A percentile compares a stretch with the other conserved stretches of the same genome.
Conservation (phyloP, 208 protist genomes). For the Acanthamoeba quina region DNA sequence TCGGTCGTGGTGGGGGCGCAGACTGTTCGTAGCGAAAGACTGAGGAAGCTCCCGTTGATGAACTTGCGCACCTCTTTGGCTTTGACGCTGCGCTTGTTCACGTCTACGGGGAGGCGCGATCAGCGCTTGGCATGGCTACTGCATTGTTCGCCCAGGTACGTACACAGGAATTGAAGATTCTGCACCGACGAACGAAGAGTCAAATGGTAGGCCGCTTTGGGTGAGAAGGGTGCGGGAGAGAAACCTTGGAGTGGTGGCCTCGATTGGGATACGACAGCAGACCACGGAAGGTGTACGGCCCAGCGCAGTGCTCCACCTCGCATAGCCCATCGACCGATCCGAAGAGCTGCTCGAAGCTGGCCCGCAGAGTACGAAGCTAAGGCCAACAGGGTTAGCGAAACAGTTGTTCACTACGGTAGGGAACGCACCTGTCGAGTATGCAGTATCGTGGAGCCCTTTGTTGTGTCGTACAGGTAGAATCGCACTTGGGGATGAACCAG, state of each 20-base stretch:
- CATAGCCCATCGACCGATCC: neutral
- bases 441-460: neutral
- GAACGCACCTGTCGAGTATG: slow-evolving; percentile 19
- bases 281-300: neutral
- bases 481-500: slow-evolving; percentile 14
- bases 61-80: slow-evolving; percentile 22
- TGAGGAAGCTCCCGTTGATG: slow-evolving; percentile 39
- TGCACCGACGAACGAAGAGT: neutral
- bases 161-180: slow-evolving; percentile 36
- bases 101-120: neutral
- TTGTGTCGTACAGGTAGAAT: slow-evolving; percentile 25
- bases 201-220: neutral
- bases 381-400: neutral
- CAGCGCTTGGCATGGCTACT: neutral
- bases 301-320: neutral
- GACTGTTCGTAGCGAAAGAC: neutral
- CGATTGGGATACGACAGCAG: neutral
- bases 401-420: neutral
- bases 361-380: slow-evolving; percentile 46
- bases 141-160: neutral
- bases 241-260: slow-evolving; percentile 47
- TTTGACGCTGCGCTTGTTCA: slow-evolving; percentile 33
- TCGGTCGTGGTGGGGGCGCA: neutral
- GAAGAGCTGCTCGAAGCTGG: slow-evolving; percentile 62
- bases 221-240: neutral